phyloP scores from a whole-genome alignment of 257 asterid genomes.

The Datura wrightii region DNA sequence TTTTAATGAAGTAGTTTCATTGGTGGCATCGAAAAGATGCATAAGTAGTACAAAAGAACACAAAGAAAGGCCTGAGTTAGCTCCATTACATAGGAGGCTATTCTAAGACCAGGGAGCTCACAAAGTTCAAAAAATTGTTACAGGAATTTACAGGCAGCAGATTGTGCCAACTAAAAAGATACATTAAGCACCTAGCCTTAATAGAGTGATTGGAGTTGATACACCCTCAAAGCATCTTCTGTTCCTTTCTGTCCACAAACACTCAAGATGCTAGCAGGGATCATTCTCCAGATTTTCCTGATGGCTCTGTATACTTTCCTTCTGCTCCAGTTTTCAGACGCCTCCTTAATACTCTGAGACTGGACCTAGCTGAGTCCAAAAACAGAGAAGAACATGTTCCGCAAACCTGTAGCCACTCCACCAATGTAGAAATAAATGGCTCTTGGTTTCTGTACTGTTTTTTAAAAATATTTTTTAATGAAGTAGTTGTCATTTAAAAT shows the following conservation, averaged over 20 bases:
- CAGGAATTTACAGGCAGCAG: not conserved
- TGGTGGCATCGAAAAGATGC: not conserved
- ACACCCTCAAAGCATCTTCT: not conserved
- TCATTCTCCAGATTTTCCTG: not conserved
- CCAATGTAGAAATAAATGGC: not conserved
- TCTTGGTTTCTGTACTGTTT: not conserved
- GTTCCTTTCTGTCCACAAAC: not conserved
- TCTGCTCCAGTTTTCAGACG: not conserved
- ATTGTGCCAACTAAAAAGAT: constrained; percentile 9
- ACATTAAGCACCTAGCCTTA: not conserved
- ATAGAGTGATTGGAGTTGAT: not conserved
- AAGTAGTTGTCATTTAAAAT: not conserved
- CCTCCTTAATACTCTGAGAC: not conserved
- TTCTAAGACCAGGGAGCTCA: not conserved
- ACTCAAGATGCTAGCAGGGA: not conserved
- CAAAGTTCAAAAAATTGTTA: not conserved
- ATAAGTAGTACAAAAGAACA: not conserved
- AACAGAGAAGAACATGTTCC: not conserved
- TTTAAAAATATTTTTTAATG: not conserved
- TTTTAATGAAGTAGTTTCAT: not conserved
- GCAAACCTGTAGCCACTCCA: not conserved
- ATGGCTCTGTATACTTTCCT: not conserved
- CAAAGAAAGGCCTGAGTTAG: not conserved
- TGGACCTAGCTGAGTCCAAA: not conserved
- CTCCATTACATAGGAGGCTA: not conserved